Conservation (phyloP, 108 stramenopile species). For the Asterionellopsis glacialis region DNA sequence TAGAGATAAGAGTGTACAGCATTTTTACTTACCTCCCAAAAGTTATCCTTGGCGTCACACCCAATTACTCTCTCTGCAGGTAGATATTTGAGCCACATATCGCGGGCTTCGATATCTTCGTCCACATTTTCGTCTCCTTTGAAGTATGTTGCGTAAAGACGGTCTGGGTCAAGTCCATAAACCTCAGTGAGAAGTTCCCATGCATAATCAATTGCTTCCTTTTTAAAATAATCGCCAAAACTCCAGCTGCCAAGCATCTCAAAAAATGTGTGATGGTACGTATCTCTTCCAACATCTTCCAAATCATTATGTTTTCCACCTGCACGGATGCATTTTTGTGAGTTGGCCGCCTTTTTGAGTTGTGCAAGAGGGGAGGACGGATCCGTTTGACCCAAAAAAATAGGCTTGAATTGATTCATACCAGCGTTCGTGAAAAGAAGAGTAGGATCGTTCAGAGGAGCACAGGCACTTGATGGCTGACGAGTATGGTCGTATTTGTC, state of each 20-base stretch:
- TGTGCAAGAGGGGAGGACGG: slow-evolving; percentile 67
- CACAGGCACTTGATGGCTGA: slow-evolving; percentile 85
- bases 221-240: slow-evolving; percentile 95
- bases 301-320: slow-evolving; percentile 99
- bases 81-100: slow-evolving; percentile 74
- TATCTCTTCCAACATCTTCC: slow-evolving; percentile 98
- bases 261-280: slow-evolving; percentile 99
- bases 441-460: slow-evolving; percentile 94
- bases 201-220: slow-evolving; percentile 92
- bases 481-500: slow-evolving; percentile 51
- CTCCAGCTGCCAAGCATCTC: slow-evolving; percentile 98
- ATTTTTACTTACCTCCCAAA: slow-evolving; percentile 68
- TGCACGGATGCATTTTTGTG: slow-evolving; percentile 99
- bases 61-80: slow-evolving; percentile 80
- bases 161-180: slow-evolving; percentile 73
- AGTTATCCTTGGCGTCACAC: slow-evolving; percentile 91
- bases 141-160: slow-evolving; percentile 98
- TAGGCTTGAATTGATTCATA: slow-evolving; percentile 99
- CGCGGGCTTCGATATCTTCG: slow-evolving; percentile 81
- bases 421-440: slow-evolving; percentile 98
- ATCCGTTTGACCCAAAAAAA: slow-evolving; percentile 92
- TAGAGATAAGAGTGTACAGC: too few species aligned
- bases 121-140: slow-evolving; percentile 83
- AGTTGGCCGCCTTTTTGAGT: slow-evolving; percentile 85
- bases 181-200: slow-evolving; percentile 93